Percentiles rank a stretch among this genome's conserved stretches.
phyloP scores from a whole-genome alignment of 2,329 filamentous ascomycete species.

The Helicocarpus griseus region DNA sequence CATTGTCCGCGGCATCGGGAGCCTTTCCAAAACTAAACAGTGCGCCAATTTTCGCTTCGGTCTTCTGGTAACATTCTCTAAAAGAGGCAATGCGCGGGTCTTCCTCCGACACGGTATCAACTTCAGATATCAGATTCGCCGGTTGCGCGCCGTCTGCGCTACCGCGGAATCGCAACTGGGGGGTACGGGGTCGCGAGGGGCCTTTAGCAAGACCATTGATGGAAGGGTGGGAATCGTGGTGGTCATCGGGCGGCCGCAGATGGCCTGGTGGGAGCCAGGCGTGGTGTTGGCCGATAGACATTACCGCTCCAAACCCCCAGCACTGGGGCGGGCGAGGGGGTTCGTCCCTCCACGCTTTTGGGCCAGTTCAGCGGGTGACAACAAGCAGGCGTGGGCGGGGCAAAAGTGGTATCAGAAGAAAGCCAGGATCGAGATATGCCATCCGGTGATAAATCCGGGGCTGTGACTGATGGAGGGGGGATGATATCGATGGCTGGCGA shows the following conservation, averaged over 20 bases:
- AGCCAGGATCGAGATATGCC: conserved; percentile 13
- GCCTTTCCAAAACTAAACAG: conserved; percentile 52
- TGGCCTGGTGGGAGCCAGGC: conserved; percentile 55
- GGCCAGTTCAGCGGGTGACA: conserved; percentile 24
- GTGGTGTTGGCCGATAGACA: conserved; percentile 60
- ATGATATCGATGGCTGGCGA: conserved; percentile 27
- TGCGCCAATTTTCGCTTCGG: conserved; percentile 64
- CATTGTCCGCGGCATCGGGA: conserved; percentile 23
- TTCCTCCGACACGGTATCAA: conserved; percentile 53
- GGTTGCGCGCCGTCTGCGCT: conserved; percentile 38
- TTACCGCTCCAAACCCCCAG: conserved; percentile 39
- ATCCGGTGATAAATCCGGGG: conserved; percentile 21
- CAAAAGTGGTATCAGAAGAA: conserved; percentile 5
- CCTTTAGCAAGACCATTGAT: conserved; percentile 36
- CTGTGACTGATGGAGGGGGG: conserved; percentile 25
- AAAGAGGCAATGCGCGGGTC: conserved; percentile 61
- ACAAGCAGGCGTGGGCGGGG: conserved; percentile 4
- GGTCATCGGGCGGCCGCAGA: conserved; percentile 54
- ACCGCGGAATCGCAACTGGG: conserved; percentile 34
- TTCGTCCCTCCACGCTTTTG: conserved; percentile 35
- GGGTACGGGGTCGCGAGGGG: conserved; percentile 35
- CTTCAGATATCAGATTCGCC: conserved; percentile 40
- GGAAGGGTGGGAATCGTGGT: conserved; percentile 26
- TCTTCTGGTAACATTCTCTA: conserved; percentile 64
- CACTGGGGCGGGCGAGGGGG: conserved; percentile 35